Evolutionary conservation across 2,329 filamentous ascomycete species (phyloP), one percentile per base, ranked within the genome.

Genomic region (Thielaviopsis ethacetica): DNA sequence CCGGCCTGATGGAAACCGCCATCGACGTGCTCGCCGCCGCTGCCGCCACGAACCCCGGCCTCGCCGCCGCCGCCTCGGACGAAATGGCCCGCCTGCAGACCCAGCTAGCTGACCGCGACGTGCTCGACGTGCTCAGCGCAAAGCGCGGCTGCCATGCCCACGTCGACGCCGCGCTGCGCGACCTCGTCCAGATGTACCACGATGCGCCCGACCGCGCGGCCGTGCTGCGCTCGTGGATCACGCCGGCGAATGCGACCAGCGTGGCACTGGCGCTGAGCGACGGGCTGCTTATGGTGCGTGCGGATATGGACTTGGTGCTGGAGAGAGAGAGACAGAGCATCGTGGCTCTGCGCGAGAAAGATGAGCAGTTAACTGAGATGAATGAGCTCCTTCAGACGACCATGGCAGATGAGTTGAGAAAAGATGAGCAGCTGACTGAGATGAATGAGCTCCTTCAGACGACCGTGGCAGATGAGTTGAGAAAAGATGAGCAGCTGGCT

Each of bases 1-100:
- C 60, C 4, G 13, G 54, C 24, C 57, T 61, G 53, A 63, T 13
- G 30, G 57, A 63, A 59, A 62, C 2, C 34, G 49, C 56, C 27
- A 64, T 44, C 54, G 59, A 61, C 24, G 49, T 58, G 12, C 52
- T 61, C 22, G 30, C 56, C 13, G 59, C 56, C 15, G 53, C 56
- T n/a, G 62, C 44, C 3, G 53, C 12, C 12, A 47, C 53, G 5
- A 64, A 41, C 47, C 53, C 59, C 0, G 57, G 57, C 1, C 57
- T 57, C 13, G 56, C 56, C n/a, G 22, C 7, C 22, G 27, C 30
- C 4, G 38, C 56, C 9, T 49, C 12, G 5, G 22, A 1, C 4
- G 26, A 17, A 5, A 21, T 24, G 1, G 61, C 61, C 1, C 52
- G 17, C 5, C 12, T 54, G 1, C 61, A 15, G 2, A 58, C 22